Base-by-base conservation (phyloP, 2,329 filamentous ascomycete species). In the Pseudopithomyces maydicus region DNA sequence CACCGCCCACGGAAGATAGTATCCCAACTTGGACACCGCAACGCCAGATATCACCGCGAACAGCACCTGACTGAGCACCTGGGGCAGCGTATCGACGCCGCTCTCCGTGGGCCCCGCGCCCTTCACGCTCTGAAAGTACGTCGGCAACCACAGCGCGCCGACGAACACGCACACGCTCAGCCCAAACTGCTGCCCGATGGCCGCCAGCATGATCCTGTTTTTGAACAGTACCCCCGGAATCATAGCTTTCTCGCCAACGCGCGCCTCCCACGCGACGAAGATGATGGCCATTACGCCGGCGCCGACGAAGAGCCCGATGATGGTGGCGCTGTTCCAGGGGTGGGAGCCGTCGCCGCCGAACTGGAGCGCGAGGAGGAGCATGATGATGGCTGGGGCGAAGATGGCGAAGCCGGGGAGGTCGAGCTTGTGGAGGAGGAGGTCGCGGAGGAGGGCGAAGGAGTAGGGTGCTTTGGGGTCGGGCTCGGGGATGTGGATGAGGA, bases 41-140 rank as follows among this genome's bases (percentile, higher is more conserved):
- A 54, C 59, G n/a, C 65, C 70, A 1, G 63, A 60, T 0, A 56
- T n/a, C 1, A 73, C 26, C 2, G 63, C 59, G n/a, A 65, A 48
- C 0, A 69, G 26, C 20, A 73, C 26, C 33, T 66, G 62, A 11
- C 58, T 58, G 29, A 78, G 39, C 6, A 72, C 78, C 23, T 67
- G 68, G 1, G 78, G 77, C 3, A 80, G 64, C 23, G 76, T 60
- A 15, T 75, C 65, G 0, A 79, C 70, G 2, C 78, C 79, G 49
- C 75, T 78, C 56, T 76, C 69, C 5, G 76, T 57, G 0, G 78
- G 74, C 0, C 70, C 65, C 10, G 71, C 68, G 8, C 71, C 67
- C 19, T 66, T 70, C 6, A 80, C 73, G 4, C 73, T 69, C 47
- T 81, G 79, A 52, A 80, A 80, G 53, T 77, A 80, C 1, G 79